Base-by-base conservation (phyloP, 2,329 filamentous ascomycete genomes). In the Blastomyces emzantsi region DNA sequence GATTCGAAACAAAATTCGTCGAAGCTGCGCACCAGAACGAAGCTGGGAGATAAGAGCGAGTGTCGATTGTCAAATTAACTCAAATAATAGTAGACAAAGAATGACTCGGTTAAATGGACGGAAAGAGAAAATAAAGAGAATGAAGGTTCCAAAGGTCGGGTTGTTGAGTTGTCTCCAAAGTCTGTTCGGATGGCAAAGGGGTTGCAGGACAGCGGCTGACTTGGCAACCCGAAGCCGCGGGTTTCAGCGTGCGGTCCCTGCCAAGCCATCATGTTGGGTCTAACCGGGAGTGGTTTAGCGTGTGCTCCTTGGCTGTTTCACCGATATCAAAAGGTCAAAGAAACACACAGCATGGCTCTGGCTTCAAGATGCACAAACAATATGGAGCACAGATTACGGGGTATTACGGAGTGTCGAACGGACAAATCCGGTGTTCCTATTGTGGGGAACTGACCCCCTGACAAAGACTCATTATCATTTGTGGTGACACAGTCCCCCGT, bases 101-200 rank as follows among this genome's bases (percentile, higher is more conserved):
- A 55, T 64, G 64, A 64, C 64, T 63, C 22, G 13, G 39, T 66
- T 68, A 63, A 62, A 62, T 55, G 61, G 65, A 54, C 28, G 58
- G 47, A 55, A 63, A 60, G 39, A 43, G 51, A 69, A 68, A 63
- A 30, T 2, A 30, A 69, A 72, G 67, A 59, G 70, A 70, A 67
- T 66, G 64, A 55, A 58, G 39, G 43, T n/a, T n/a, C 6, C 43
- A 8, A 47, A 45, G n/a, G 7, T 45, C 19, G 43, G 17, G 6
- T 45, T n/a, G 6, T 25, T 25, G 57, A 56, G 61, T 43, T 43
- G 28, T 36, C 1, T 33, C 30, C 30, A 33, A 33, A 33, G 30
- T 4, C 30, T 4, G 33, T 1, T 36, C 33, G 33, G 33, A 36
- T 36, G 52, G n/a, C n/a, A 11, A 51, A n/a, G 7, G 8, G 6